Evolutionary conservation across 1,284 basidiomycete species (phyloP), one percentile per base, ranked within the genome.

Genomic region (Microbotryum lychnidis-dioicae): DNA sequence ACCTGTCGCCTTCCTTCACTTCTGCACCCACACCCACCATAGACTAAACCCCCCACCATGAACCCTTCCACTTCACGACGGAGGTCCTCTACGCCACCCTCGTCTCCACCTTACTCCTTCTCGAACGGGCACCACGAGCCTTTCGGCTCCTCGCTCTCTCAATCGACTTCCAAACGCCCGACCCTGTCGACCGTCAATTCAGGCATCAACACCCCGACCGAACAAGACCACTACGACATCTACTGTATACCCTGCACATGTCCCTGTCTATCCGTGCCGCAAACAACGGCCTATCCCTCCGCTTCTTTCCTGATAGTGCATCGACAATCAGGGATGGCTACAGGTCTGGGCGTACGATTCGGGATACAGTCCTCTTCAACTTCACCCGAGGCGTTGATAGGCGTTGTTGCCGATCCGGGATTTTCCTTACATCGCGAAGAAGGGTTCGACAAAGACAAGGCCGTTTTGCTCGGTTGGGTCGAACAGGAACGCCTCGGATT

Each of bases 391-490:
- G 9, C 48, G 3, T 9, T 21, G 3, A 56, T 68, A 29, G 16
- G n/a, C 5, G 16, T 57, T 8, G 45, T 49, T 1, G 56, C 56
- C 20, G 64, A 68, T 49, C 64, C 67, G 14, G 64, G 67, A 1
- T 68, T 68, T 59, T 58, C 47, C 31, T 51, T 68, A 8, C 31
- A 59, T 1, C 59, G 67, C 16, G 67, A 68, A 37, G 27, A 50
- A 23, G 56, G 56, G 2, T 64, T 58, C 62, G 64, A 68, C n/a
- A 44, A 60, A 8, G 2, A 21, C 16, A 62, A 60, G 21, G 67
- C 67, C 20, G 57, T 68, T 18, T 46, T 64, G 45, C 57, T 68
- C 18, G 67, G 67, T 10, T 68, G 67, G 67, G 65, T 68, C 29
- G 62, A 62, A 49, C 60, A 68, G 57, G 67, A 68, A 45, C 52